Percentiles rank a stretch among this genome's conserved stretches.
These are phyloP conservation scores for Vicia villosa DNA, from an alignment of 306 rosid species.

Conservation along the genomic window DNA sequence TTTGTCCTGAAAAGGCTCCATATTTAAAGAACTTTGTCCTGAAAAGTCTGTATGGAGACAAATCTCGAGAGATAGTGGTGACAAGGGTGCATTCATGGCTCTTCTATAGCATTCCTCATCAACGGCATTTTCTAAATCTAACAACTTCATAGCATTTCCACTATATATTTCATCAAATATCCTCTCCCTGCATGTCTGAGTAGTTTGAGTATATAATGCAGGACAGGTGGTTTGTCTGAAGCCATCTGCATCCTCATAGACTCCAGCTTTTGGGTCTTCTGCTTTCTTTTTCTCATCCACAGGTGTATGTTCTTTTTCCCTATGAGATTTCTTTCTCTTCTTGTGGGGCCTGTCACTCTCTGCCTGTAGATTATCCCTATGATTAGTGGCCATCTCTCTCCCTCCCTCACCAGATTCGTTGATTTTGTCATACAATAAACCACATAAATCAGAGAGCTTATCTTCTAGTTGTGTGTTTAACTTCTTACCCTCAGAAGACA, in stretches of 20 bases:
- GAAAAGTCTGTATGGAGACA: too few species aligned
- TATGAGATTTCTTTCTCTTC: conserved; percentile 47
- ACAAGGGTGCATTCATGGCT: conserved; percentile 57
- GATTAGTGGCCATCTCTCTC: conserved; percentile 33
- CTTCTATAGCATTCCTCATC: conserved; percentile 63
- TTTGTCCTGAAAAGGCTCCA: conserved; percentile 37
- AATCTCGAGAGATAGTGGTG: conserved; percentile 55
- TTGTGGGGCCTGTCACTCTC: conserved; percentile 39
- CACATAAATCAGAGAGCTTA: conserved; percentile 50
- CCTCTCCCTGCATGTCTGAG: conserved; percentile 36
- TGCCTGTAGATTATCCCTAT: conserved; percentile 36
- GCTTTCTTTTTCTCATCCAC: conserved; percentile 32
- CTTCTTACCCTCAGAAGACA: conserved; percentile 52
- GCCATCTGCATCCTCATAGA: conserved; percentile 31
- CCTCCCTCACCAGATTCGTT: conserved; percentile 40
- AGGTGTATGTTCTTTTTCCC: conserved; percentile 31
- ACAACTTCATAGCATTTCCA: conserved; percentile 56
- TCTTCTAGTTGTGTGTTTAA: conserved; percentile 57
- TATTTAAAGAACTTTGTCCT: conserved; percentile 38
- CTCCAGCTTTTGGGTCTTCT: conserved; percentile 38
- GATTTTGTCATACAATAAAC: conserved; percentile 38
- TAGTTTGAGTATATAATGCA: conserved; percentile 14
- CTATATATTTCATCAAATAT: conserved; percentile 37
- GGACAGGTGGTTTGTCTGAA: conserved; percentile 29
- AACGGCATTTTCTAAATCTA: conserved; percentile 57